phyloP scores from a whole-genome alignment of 2,329 filamentous ascomycete species.

The Fusarium verticillioides region DNA sequence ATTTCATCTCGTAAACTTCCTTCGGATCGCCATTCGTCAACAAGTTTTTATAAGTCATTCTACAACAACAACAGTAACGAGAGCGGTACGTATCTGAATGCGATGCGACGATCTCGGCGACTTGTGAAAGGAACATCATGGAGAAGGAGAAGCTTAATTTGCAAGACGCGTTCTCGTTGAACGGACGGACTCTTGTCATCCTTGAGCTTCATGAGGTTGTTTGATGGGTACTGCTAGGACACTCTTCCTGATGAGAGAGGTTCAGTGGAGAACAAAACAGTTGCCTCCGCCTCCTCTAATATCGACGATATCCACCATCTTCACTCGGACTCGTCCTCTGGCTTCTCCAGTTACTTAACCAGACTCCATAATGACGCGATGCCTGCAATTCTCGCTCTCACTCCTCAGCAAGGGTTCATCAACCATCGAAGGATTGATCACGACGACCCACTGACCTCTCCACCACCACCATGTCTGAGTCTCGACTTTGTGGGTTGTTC shows the following conservation, averaged over 20 bases:
- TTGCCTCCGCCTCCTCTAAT: constrained; percentile 17
- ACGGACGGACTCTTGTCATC: constrained; percentile 3
- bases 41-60: neutral
- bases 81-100: neutral
- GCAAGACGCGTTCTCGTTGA: neutral
- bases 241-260: neutral
- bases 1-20: constrained; percentile 4
- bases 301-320: constrained; percentile 29
- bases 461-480: constrained; percentile 14
- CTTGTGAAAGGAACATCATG: neutral
- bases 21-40: neutral
- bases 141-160: constrained; percentile 29
- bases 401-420: constrained; percentile 9
- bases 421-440: neutral
- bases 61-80: neutral
- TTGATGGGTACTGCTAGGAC: constrained; percentile 19
- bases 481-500: constrained; percentile 1
- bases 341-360: constrained; percentile 3
- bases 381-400: neutral
- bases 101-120: neutral
- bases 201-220: constrained; percentile 33
- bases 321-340: constrained; percentile 10
- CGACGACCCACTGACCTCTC: constrained; percentile 21
- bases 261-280: constrained; percentile 22
- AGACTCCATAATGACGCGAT: constrained; percentile 37